Base-by-base conservation (phyloP, 129 eudicot species). In the Flaveria trinervia region DNA sequence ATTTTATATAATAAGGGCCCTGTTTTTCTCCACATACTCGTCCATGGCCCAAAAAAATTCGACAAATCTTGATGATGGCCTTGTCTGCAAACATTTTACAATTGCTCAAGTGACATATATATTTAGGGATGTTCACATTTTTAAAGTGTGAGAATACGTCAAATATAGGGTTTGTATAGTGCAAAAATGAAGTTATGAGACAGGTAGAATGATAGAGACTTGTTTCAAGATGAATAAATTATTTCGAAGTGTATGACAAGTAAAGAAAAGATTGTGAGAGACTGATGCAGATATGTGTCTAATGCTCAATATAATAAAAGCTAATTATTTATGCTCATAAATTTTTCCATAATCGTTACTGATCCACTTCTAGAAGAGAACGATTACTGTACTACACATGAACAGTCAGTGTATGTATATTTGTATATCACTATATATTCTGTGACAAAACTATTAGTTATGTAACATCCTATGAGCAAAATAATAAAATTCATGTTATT, bases 241-340 rank as follows among this genome's bases (percentile, higher is more conserved):
- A 56, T 64, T 74, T 74, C 65, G 80, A 80, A 80, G 80, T 80
- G 65, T 57, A 68, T 80, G 76, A 80, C 80, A 80, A 80, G 84
- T 74, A 67, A 80, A 68, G 62, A 67, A 66, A 56, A 49, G 73
- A 56, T 74, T 30, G 46, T 44, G 83, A 80, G 56, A 20, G 20
- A 49, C 39, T 23, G 83, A 80, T 73, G 74, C 43, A 43, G 83
- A 80, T 79, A 39, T 72, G 50, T 65, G 68, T 51, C 72, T 79
- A 72, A 61, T 60, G 55, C 30, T 23, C 68, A 72, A 79, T 79
- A 65, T 54, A 65, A 46, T 71, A 66, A 46, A 49, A 44, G 18
- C 48, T 1, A 26, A 41, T 50, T 1, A 17, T 45, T 36, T 74
- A 74, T 80, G 76, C 46, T 51, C 84, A 74, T 67, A 74, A 80